Conservation (phyloP, 495 filamentous ascomycete genomes). For the Aspergillus indologenus region DNA sequence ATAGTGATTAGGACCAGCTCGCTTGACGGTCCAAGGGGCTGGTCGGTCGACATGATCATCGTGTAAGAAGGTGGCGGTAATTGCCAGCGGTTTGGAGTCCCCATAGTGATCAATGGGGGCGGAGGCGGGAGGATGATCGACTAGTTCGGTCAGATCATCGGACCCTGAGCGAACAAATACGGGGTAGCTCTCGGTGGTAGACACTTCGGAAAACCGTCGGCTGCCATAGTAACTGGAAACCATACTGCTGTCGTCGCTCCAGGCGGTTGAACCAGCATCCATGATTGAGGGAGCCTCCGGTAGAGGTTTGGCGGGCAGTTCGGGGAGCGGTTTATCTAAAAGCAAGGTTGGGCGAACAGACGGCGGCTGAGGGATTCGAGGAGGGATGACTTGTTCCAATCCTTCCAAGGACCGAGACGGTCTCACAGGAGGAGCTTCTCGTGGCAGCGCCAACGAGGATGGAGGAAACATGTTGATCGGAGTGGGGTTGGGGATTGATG, state of each 20-base stretch:
- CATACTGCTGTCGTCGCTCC: slow-evolving; percentile 36
- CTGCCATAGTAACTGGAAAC: slow-evolving; percentile 25
- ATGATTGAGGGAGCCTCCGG: slow-evolving; percentile 21
- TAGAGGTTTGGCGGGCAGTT: slow-evolving; percentile 32
- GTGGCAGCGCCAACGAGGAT: slow-evolving; percentile 19
- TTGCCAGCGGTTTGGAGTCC: slow-evolving; percentile 15
- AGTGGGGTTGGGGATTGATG: slow-evolving; percentile 4
- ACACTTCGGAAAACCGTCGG: slow-evolving; percentile 29
- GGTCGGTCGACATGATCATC: slow-evolving; percentile 31
- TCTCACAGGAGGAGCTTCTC: slow-evolving; percentile 36
- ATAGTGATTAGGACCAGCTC: slow-evolving; percentile 39
- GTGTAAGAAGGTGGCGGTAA: slow-evolving; percentile 20
- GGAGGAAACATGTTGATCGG: slow-evolving; percentile 25
- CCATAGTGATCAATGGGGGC: slow-evolving; percentile 14
- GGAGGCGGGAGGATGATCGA: slow-evolving; percentile 19
- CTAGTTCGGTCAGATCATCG: slow-evolving; percentile 31
- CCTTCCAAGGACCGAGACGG: slow-evolving; percentile 43
- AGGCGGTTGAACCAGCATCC: slow-evolving; percentile 30
- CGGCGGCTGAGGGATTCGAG: slow-evolving; percentile 13
- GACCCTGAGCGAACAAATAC: slow-evolving; percentile 39
- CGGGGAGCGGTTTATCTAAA: slow-evolving; percentile 40
- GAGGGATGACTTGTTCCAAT: slow-evolving; percentile 41
- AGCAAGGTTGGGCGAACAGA: slow-evolving; percentile 28
- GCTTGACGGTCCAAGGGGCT: slow-evolving; percentile 23
- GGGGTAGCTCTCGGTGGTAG: slow-evolving; percentile 33